Evolutionary conservation across 345 rosid genomes (phyloP).

Genomic region (Eucalyptus dawsonii): DNA sequence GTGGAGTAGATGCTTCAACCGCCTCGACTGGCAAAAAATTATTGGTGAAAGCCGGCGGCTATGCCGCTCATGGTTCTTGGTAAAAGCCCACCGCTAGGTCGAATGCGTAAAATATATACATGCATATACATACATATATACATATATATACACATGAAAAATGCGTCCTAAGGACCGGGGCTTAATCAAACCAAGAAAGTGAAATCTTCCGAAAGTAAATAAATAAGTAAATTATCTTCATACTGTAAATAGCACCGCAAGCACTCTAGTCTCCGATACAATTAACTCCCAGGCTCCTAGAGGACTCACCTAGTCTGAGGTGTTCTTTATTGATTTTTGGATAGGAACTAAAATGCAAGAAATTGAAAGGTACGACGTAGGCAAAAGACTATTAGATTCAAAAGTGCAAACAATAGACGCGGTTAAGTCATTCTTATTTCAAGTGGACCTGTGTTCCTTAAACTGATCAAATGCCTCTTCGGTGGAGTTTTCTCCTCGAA

Average conservation of each 20-base stretch:
- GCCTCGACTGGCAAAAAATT: too few relatives aligned
- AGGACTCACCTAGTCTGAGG: neutral
- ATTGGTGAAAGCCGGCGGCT: too few relatives aligned
- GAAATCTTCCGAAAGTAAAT: neutral
- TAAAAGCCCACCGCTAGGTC: neutral
- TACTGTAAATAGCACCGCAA: neutral
- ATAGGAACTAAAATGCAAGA: too few relatives aligned
- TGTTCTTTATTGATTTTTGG: neutral
- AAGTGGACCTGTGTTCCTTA: too few relatives aligned
- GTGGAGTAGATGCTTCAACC: too few relatives aligned
- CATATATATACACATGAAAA: too few relatives aligned
- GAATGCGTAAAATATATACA: too few relatives aligned
- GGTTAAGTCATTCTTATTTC: too few relatives aligned
- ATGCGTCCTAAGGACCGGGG: neutral
- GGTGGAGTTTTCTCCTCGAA: too few relatives aligned
- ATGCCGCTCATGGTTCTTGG: neutral
- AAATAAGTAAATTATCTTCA: neutral
- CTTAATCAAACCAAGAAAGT: neutral
- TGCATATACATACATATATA: too few relatives aligned
- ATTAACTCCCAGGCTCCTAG: neutral
- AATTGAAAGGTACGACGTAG: accelerated
- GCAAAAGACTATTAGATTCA: too few relatives aligned
- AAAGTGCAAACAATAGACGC: accelerated
- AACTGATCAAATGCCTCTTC: too few relatives aligned
- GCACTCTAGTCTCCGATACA: neutral